Base-by-base conservation (phyloP, 2,329 filamentous ascomycete species). In the Colletotrichum tanaceti region DNA sequence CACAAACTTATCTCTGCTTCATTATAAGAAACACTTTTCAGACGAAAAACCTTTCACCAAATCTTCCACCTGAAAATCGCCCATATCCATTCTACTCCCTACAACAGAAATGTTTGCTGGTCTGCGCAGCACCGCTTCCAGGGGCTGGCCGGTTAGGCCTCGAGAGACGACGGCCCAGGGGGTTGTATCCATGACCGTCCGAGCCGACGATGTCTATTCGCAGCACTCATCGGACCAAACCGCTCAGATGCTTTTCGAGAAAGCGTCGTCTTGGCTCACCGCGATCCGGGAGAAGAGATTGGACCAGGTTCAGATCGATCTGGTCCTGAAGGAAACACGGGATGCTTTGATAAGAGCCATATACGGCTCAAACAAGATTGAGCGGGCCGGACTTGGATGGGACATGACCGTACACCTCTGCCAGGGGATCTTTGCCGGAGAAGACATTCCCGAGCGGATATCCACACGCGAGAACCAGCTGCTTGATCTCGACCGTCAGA, bases 351-450 rank as follows among this genome's bases (percentile, higher is more conserved):
- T 39, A 11, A 10, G 52, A 10, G 52, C 52, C 2, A 54, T 54
- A 5, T 54, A 39, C 6, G 52, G 52, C 10, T 54, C 52, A 5
- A 54, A 54, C 32, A 54, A 22, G 52, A 54, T 54, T 16, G 52
- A 54, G 4, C 52, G 32, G 39, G 52, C 52, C 4, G 52, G 52
- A 16, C 32, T 54, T 2, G 52, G 52, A 6, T 54, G 52, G 52
- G 13, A 54, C 0, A 39, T 39, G 9, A 54, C 52, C 3, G 1
- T 54, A 5, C 32, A 54, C 4, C 32, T 54, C 11, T 54, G 52
- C n/a, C 28, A 4, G 14, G 39, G 16, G n/a, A 22, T 54, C 9
- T 22, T 54, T 14, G 11, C 52, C 22, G 52, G 52, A 14, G 52
- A 54, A 1, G 32, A 38, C 14, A 9, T 54, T 39, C 32, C n/a